Conservation (phyloP, 345 rosid genomes). For the Acer saccharum region DNA sequence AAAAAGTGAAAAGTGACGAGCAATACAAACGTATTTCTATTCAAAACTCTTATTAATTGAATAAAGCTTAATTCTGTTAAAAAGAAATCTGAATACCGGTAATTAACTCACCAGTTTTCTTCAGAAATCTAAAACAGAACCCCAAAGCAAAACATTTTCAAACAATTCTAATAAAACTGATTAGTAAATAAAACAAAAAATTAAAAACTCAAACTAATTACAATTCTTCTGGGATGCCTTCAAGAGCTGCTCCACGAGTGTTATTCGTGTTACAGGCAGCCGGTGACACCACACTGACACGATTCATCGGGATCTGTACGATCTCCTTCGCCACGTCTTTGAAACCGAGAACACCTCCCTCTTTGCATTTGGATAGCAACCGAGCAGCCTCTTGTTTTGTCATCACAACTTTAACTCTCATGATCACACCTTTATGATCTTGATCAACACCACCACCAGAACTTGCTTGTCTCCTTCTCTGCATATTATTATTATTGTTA, state of each 20-base stretch:
- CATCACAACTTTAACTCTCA: constrained; percentile 66
- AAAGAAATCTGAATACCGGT: background rate
- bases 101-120: background rate
- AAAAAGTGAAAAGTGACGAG: too few species aligned
- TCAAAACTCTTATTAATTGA: background rate
- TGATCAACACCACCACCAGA: constrained; percentile 7
- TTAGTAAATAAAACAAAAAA: background rate
- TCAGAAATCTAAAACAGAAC: background rate
- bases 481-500: background rate
- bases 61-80: too few species aligned
- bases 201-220: background rate
- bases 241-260: constrained; percentile 3
- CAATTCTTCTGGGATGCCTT: constrained; percentile 37
- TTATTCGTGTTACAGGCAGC: background rate
- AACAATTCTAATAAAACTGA: background rate
- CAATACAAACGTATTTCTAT: too few species aligned
- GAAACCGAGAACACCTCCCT: constrained; percentile 53
- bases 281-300: constrained; percentile 29
- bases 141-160: background rate
- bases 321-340: constrained; percentile 50
- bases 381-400: constrained; percentile 58
- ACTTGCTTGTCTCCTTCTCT: background rate
- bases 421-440: constrained; percentile 25
- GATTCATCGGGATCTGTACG: constrained; percentile 41
- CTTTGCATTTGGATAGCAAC: constrained; percentile 47